A percentile compares a stretch with the other conserved stretches of the same genome.
phyloP scores from a whole-genome alignment of 2,329 filamentous ascomycete species.

The Ophiostoma perfectum region DNA sequence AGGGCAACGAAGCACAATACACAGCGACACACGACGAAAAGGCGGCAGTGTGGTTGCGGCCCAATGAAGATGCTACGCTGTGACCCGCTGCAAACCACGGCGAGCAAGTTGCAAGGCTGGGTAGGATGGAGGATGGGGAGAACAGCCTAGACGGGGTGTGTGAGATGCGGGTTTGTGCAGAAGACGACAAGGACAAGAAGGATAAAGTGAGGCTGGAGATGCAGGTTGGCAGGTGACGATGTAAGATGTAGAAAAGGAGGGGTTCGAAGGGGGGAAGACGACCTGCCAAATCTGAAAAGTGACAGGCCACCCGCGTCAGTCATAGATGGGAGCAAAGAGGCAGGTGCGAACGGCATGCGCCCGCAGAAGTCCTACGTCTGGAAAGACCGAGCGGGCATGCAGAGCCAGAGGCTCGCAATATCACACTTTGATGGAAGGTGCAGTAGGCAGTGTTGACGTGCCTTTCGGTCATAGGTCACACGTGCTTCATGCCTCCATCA shows the following conservation, averaged over 20 bases:
- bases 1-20: background rate
- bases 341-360: background rate
- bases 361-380: background rate
- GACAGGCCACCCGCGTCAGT: too few relatives aligned
- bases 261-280: background rate
- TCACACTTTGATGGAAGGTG: constrained; percentile 1
- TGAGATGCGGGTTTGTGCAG: background rate
- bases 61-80: background rate
- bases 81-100: background rate
- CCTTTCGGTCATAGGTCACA: background rate
- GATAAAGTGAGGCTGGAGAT: constrained; percentile 6
- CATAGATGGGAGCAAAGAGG: background rate
- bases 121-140: background rate
- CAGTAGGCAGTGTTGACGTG: background rate
- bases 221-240: background rate
- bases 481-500: too few relatives aligned
- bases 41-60: background rate
- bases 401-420: background rate
- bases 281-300: too few relatives aligned
- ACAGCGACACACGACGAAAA: background rate
- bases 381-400: background rate
- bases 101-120: background rate
- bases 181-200: background rate
- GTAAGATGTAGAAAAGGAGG: constrained; percentile 1
- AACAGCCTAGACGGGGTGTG: background rate